Evolutionary conservation across 805 yeast genomes (phyloP).

Genomic region (Pichia sporocuriosa): DNA sequence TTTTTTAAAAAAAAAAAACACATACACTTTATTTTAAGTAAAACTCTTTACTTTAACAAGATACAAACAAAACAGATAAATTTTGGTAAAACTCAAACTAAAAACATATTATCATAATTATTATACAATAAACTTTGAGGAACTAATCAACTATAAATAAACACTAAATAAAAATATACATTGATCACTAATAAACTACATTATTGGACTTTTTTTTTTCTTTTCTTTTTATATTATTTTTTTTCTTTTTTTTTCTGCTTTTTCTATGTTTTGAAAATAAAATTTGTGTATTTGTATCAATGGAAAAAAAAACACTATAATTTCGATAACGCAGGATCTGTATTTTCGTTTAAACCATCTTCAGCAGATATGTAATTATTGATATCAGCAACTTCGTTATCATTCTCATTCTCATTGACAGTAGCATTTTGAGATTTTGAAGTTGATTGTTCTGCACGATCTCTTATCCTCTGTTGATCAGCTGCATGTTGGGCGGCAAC

Average conservation of each 20-base stretch:
- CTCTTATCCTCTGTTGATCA: constrained; percentile 13
- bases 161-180: constrained; percentile 1
- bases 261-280: too few relatives aligned
- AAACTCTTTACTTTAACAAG: too few relatives aligned
- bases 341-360: constrained; percentile 10
- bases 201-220: neutral
- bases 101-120: neutral
- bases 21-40: too few relatives aligned
- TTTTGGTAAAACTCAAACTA: neutral
- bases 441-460: constrained; percentile 1
- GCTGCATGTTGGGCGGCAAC: constrained; percentile 15
- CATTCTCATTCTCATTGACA: too few relatives aligned
- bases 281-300: too few relatives aligned
- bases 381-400: neutral
- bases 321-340: constrained; percentile 18
- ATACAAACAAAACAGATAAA: too few relatives aligned
- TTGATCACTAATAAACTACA: constrained; percentile 1
- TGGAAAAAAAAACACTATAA: constrained; percentile 1
- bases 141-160: neutral
- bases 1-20: too few relatives aligned
- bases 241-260: neutral
- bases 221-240: neutral
- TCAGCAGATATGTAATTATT: constrained; percentile 1
- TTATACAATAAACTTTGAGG: neutral
- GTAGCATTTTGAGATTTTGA: neutral